Conservation (phyloP, 805 yeast genomes). For the Candida incommunis region DNA sequence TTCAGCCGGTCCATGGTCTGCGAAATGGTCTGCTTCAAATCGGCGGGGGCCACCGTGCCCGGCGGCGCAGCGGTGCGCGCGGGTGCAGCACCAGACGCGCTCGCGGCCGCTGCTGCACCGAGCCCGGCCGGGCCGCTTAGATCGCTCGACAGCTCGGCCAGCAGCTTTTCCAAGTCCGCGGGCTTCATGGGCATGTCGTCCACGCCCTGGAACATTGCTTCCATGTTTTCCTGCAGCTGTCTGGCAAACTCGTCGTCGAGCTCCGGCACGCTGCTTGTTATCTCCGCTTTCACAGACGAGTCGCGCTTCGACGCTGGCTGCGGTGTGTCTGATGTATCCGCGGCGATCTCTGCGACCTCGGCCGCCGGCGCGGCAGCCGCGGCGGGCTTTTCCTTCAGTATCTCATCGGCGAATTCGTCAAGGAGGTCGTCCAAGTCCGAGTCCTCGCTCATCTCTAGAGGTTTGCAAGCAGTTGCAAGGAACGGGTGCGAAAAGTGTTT, state of each 20-base stretch:
- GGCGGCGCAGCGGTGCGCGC: no score
- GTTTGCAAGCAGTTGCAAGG: neutral
- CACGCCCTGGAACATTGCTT: conserved; percentile 33
- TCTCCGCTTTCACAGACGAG: conserved; percentile 7
- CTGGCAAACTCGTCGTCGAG: conserved; percentile 25
- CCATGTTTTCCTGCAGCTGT: conserved; percentile 24
- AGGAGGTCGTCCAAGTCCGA: conserved; percentile 38
- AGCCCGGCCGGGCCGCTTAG: conserved; percentile 1
- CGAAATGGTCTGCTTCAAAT: conserved; percentile 60
- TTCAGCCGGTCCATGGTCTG: conserved; percentile 70
- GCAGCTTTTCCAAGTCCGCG: conserved; percentile 33
- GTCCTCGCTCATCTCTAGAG: neutral
- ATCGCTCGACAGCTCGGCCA: conserved; percentile 16
- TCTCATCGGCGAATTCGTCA: conserved; percentile 71
- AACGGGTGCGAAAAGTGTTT: no score
- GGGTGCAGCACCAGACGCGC: conserved; percentile 9
- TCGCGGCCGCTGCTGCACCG: conserved; percentile 3
- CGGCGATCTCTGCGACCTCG: conserved; percentile 1
- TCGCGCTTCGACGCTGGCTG: conserved; percentile 8
- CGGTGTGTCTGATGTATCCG: neutral
- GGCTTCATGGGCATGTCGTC: conserved; percentile 40
- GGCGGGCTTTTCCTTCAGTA: conserved; percentile 49
- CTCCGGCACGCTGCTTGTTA: conserved; percentile 15
- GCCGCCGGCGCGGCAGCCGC: conserved; percentile 16
- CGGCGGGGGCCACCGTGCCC: conserved; percentile 14